A percentile compares a stretch with the other conserved stretches of the same genome.
Conservation (phyloP, 2,329 filamentous ascomycete species). For the Arthrocladium fulminans region DNA sequence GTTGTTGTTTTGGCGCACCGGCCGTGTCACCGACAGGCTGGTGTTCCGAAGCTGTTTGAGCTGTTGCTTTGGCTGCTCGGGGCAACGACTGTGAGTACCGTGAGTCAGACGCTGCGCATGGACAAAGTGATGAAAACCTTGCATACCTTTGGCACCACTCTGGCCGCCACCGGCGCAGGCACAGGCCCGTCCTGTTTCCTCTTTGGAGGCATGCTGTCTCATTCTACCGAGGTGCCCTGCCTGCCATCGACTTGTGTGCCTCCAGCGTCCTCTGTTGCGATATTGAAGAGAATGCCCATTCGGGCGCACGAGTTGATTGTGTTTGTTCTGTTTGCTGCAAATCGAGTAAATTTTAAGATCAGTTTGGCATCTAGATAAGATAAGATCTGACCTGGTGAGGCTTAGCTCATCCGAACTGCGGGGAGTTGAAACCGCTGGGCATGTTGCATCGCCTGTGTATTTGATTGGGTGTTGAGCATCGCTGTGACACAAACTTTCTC, state of each 20-base stretch:
- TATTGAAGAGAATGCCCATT: not conserved
- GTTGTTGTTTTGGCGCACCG: constrained; percentile 12
- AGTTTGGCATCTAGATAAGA: no score
- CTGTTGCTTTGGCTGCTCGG: not conserved
- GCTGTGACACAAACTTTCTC: no score
- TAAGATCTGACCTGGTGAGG: not conserved
- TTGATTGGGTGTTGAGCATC: no score
- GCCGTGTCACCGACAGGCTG: constrained; percentile 2
- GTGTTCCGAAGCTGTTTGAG: not conserved
- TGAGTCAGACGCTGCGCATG: not conserved
- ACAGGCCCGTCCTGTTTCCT: constrained; percentile 19
- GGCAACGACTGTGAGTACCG: constrained; percentile 1
- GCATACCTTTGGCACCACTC: constrained; percentile 16
- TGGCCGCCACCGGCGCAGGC: constrained; percentile 10
- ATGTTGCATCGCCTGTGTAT: no score
- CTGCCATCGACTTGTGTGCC: not conserved
- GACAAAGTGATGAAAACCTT: not conserved
- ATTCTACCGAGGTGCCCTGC: not conserved
- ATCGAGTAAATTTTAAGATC: no score
- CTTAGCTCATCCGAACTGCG: not conserved
- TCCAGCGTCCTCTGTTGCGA: not conserved
- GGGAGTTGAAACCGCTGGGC: no score
- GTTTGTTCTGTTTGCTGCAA: no score
- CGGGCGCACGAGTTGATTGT: no score
- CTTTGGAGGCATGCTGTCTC: constrained; percentile 19